phyloP scores from a whole-genome alignment of 768 basidiomycete genomes.

The Phanerochaete carnosa region DNA sequence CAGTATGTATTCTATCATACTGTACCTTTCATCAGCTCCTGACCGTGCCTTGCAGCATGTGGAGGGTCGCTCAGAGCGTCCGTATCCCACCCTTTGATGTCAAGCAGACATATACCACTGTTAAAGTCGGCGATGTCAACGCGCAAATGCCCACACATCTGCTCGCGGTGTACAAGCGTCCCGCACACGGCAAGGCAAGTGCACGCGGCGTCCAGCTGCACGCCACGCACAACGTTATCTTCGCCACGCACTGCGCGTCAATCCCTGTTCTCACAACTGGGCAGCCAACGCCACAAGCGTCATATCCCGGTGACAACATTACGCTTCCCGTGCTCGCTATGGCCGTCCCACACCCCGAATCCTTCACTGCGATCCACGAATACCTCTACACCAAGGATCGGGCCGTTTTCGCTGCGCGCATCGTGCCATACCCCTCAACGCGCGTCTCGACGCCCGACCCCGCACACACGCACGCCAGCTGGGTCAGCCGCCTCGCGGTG shows the following conservation, averaged over 20 bases:
- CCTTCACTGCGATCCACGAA: conserved; percentile 60
- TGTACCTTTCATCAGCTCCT: background rate
- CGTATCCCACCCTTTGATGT: conserved; percentile 34
- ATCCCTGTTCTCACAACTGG: conserved; percentile 47
- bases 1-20: conserved; percentile 31
- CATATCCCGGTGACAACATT: conserved; percentile 17
- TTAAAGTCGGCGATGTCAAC: conserved; percentile 33
- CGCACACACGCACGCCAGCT: background rate
- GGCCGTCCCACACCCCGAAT: conserved; percentile 64
- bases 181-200: conserved; percentile 29
- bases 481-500: conserved; percentile 19
- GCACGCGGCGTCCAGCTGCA: conserved; percentile 43
- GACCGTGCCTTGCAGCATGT: conserved; percentile 15
- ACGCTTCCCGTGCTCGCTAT: conserved; percentile 66
- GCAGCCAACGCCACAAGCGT: conserved; percentile 8
- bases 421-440: conserved; percentile 52
- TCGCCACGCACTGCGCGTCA: conserved; percentile 58
- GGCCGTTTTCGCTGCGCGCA: conserved; percentile 51
- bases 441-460: conserved; percentile 6
- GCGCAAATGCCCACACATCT: conserved; percentile 33
- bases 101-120: conserved; percentile 34
- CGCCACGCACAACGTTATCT: conserved; percentile 60
- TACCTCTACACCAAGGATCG: conserved; percentile 71
- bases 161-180: conserved; percentile 44
- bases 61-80: conserved; percentile 29